These are phyloP conservation scores for Solanum peruvianum DNA, from an alignment of 257 asterid species.

Conservation along the genomic window DNA sequence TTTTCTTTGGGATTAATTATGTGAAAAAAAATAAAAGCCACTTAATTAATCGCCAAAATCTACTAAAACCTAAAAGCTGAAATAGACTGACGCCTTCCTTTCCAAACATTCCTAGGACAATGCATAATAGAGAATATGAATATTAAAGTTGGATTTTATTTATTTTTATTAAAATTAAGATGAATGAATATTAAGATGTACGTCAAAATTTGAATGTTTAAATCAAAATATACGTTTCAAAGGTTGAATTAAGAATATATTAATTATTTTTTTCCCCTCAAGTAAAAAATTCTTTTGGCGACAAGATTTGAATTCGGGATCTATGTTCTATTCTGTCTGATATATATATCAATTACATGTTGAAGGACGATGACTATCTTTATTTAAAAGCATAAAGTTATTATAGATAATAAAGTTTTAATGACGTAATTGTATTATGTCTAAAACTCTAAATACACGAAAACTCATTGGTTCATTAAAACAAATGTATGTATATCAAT, in stretches of 20 bases:
- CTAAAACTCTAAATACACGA: too few species aligned
- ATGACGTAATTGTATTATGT: background rate
- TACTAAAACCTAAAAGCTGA: background rate
- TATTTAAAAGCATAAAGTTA: too few species aligned
- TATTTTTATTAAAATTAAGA: too few species aligned
- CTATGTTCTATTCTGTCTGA: background rate
- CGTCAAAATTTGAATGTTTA: background rate
- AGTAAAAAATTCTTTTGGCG: background rate
- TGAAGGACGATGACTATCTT: background rate
- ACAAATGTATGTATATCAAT: background rate
- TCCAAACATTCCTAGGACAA: background rate
- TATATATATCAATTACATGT: background rate
- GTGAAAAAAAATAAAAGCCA: background rate
- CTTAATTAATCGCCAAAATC: background rate
- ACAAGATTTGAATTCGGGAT: background rate
- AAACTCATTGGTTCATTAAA: too few species aligned
- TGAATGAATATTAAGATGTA: background rate
- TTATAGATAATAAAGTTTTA: background rate
- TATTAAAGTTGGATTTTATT: too few species aligned
- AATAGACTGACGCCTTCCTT: background rate
- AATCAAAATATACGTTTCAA: background rate
- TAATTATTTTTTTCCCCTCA: background rate
- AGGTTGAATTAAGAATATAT: background rate
- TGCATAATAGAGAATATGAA: background rate
- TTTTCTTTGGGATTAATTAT: background rate